These are phyloP conservation scores for Passalora sequoiae DNA, from an alignment of 2,329 filamentous ascomycete species.

Conservation along the genomic window DNA sequence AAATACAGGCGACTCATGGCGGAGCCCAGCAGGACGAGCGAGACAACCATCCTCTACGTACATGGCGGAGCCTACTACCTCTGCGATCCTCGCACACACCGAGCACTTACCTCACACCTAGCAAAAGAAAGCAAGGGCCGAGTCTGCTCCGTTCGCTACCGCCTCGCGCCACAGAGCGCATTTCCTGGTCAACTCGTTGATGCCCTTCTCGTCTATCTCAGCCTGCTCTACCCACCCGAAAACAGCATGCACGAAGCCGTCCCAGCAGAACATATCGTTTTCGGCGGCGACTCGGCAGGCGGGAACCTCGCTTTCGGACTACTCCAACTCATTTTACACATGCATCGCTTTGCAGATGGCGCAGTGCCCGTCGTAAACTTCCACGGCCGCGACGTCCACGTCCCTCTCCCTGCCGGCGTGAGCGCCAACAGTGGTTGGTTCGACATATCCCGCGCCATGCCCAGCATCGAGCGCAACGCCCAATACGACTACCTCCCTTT, in stretches of 20 bases:
- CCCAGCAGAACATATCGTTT: slow-evolving; percentile 59
- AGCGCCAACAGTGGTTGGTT: slow-evolving; percentile 64
- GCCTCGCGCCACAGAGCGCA: slow-evolving; percentile 66
- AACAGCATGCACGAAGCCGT: slow-evolving; percentile 64
- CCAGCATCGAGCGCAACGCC: slow-evolving; percentile 49
- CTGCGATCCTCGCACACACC: slow-evolving; percentile 64
- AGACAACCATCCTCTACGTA: slow-evolving; percentile 65
- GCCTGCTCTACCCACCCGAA: slow-evolving; percentile 64
- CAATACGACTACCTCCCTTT: slow-evolving; percentile 61
- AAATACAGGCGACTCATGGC: slow-evolving; percentile 64
- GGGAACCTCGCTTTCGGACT: slow-evolving; percentile 65
- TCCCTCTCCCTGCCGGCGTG: slow-evolving; percentile 64
- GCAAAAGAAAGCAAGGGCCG: slow-evolving; percentile 63
- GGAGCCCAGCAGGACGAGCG: slow-evolving; percentile 52
- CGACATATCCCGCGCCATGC: slow-evolving; percentile 62
- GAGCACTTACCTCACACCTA: slow-evolving; percentile 54
- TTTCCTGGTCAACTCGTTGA: slow-evolving; percentile 73
- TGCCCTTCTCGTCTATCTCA: slow-evolving; percentile 66
- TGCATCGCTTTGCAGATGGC: slow-evolving; percentile 46
- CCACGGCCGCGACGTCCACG: slow-evolving; percentile 53
- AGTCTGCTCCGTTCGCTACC: slow-evolving; percentile 67
- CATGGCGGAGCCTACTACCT: slow-evolving; percentile 73
- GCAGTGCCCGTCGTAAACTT: slow-evolving; percentile 49
- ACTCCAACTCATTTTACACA: slow-evolving; percentile 62
- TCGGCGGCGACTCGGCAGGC: slow-evolving; percentile 71